Evolutionary conservation across 306 rosid species (phyloP).

Genomic region (Cicer arietinum): DNA sequence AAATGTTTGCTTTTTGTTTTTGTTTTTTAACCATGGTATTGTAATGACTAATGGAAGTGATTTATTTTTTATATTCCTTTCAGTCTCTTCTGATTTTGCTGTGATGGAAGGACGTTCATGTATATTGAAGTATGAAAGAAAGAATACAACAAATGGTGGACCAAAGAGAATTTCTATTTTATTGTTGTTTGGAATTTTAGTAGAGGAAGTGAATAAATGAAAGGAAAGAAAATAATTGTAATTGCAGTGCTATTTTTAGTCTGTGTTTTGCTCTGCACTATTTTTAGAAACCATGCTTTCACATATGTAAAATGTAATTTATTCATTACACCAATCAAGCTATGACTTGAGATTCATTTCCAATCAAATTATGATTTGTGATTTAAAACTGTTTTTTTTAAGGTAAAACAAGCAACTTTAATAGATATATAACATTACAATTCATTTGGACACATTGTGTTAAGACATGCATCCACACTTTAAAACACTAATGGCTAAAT

Average conservation of each 20-base stretch:
- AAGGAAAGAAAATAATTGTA: not conserved
- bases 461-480: too few relatives aligned
- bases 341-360: not conserved
- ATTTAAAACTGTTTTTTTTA: too few relatives aligned
- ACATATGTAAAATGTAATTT: not conserved
- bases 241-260: not conserved
- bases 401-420: too few relatives aligned
- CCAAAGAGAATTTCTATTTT: constrained; percentile 4
- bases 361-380: too few relatives aligned
- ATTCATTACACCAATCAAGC: not conserved
- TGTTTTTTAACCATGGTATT: not conserved
- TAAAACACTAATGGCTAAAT: too few relatives aligned
- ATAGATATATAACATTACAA: too few relatives aligned
- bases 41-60: not conserved
- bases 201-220: constrained; percentile 1
- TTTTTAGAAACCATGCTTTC: not conserved
- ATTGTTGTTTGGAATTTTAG: constrained; percentile 12
- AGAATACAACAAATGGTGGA: not conserved
- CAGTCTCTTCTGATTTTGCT: constrained; percentile 31
- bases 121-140: constrained; percentile 8
- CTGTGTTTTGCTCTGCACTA: not conserved
- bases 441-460: too few relatives aligned
- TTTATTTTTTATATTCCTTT: not conserved
- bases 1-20: not conserved
- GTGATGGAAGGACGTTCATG: constrained; percentile 2